Evolutionary conservation across 192 early-diverging fungal species (phyloP).

Genomic region (Piromyces finnis): DNA sequence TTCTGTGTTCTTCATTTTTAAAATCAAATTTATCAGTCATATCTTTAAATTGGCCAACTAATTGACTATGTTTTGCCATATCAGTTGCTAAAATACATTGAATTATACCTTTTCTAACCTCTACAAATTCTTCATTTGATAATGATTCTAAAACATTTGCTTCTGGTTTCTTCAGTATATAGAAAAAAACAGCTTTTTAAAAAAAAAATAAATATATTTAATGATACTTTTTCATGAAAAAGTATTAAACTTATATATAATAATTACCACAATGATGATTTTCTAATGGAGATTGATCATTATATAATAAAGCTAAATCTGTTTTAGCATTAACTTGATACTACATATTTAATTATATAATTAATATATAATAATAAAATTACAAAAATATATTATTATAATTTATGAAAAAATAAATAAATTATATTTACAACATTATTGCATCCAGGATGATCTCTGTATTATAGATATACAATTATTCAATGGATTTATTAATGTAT

Average conservation of each 20-base stretch:
- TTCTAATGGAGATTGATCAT: slow-evolving; percentile 22
- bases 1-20: slow-evolving; percentile 15
- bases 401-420: too few relatives aligned
- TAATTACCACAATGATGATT: slow-evolving; percentile 21
- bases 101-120: slow-evolving; percentile 21
- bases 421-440: too few relatives aligned
- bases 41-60: slow-evolving; percentile 3
- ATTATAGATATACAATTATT: too few relatives aligned
- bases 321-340: not conserved
- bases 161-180: not conserved
- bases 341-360: not conserved
- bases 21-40: slow-evolving; percentile 13
- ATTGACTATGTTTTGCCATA: slow-evolving; percentile 23
- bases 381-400: too few relatives aligned
- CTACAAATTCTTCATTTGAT: not conserved
- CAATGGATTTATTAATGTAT: too few relatives aligned
- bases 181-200: not conserved
- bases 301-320: slow-evolving; percentile 21
- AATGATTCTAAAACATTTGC: not conserved
- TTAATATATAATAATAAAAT: too few relatives aligned
- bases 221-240: too few relatives aligned
- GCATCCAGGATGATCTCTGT: too few relatives aligned
- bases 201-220: too few relatives aligned
- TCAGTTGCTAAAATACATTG: slow-evolving; percentile 26
- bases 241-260: too few relatives aligned